These are phyloP conservation scores for Suillus clintonianus DNA, from an alignment of 768 basidiomycete species.

Conservation along the genomic window DNA sequence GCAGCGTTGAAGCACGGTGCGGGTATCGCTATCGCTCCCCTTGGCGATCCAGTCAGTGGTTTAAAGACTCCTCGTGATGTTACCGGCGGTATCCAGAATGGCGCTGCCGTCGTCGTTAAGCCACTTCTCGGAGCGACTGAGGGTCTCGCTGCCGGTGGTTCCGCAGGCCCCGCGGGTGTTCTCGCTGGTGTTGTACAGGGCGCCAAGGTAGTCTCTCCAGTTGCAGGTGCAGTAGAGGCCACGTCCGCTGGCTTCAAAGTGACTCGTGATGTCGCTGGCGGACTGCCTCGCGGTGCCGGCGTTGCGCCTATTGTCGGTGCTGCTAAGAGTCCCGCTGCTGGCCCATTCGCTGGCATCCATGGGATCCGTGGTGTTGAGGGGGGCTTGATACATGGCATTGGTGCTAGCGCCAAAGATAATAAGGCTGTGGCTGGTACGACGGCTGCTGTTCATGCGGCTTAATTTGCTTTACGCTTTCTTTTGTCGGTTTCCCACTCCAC, in stretches of 20 bases:
- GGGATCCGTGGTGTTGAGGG: background rate
- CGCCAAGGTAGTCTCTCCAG: background rate
- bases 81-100: background rate
- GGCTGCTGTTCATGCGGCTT: background rate
- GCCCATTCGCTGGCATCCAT: background rate
- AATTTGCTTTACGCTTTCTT: background rate
- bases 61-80: constrained; percentile 3
- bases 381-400: background rate
- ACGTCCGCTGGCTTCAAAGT: background rate
- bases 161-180: background rate
- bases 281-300: background rate
- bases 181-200: background rate
- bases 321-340: background rate
- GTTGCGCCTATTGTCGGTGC: background rate
- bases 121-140: background rate
- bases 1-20: background rate
- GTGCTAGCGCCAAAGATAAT: background rate
- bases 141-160: background rate
- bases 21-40: too few relatives aligned
- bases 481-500: background rate
- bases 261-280: background rate
- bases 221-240: background rate
- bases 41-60: background rate
- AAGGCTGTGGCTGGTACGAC: background rate
- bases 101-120: background rate